phyloP scores from a whole-genome alignment of 176 grass and related monocot genomes.

The Cenchrus americanus region DNA sequence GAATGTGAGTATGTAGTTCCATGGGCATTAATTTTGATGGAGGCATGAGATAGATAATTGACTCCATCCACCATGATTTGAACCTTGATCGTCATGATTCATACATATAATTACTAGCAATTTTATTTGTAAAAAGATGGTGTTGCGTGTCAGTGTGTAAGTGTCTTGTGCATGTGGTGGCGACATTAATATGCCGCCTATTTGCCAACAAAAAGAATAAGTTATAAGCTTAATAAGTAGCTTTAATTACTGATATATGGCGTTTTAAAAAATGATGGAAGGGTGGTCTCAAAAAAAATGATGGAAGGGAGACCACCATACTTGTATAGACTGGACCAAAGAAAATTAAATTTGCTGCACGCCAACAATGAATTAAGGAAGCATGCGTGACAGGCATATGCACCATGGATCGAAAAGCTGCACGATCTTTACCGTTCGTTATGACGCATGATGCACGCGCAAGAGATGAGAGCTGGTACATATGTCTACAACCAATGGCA shows the following conservation, averaged over 20 bases:
- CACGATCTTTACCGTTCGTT: constrained; percentile 24
- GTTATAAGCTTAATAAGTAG: no score
- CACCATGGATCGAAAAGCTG: constrained; percentile 42
- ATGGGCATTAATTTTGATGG: neutral
- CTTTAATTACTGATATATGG: no score
- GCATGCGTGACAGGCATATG: neutral
- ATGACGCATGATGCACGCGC: neutral
- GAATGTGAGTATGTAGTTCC: neutral
- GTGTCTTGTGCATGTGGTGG: neutral
- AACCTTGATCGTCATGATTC: neutral
- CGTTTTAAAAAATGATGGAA: neutral
- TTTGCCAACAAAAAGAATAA: neutral
- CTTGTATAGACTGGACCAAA: neutral
- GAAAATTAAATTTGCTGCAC: constrained; percentile 6
- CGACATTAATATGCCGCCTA: neutral
- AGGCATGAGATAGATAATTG: neutral
- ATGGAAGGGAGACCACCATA: constrained; percentile 4
- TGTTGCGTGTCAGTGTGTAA: no score
- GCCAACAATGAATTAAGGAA: neutral
- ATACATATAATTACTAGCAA: no score
- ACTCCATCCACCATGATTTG: neutral
- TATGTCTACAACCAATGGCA: constrained; percentile 3
- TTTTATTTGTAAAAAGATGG: neutral
- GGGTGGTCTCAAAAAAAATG: neutral
- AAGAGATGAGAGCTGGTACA: neutral